Evolutionary conservation across 345 rosid genomes (phyloP).

Genomic region (Lumnitzera racemosa): DNA sequence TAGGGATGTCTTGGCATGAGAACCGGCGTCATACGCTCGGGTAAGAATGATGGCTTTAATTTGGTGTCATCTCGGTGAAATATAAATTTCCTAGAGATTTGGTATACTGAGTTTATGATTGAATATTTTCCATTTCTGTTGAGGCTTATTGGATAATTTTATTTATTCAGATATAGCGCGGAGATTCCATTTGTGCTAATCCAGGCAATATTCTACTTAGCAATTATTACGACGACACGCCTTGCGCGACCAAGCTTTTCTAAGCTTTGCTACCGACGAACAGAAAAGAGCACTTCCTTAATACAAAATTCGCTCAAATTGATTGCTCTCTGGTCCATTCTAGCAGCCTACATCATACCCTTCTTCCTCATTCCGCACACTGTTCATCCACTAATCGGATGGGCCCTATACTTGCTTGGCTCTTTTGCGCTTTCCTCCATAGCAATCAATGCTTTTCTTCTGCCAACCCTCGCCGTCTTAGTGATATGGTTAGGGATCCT

Average conservation of each 20-base stretch:
- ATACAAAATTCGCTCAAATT: conserved; percentile 52
- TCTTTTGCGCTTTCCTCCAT: conserved; percentile 51
- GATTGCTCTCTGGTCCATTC: conserved; percentile 59
- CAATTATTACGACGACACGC: conserved; percentile 52
- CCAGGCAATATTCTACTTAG: conserved; percentile 55
- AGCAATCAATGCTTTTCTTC: conserved; percentile 57
- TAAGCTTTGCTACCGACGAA: conserved; percentile 68
- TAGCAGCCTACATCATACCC: conserved; percentile 67
- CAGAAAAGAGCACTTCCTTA: conserved; percentile 45
- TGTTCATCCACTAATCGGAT: conserved; percentile 74
- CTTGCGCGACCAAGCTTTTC: conserved; percentile 59
- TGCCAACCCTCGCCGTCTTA: conserved; percentile 50
- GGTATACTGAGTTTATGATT: neutral
- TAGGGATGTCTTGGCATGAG: conserved; percentile 83
- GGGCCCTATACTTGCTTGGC: conserved; percentile 74
- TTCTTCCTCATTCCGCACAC: conserved; percentile 76
- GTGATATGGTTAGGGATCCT: conserved; percentile 58
- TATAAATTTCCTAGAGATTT: neutral
- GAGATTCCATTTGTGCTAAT: conserved; percentile 67
- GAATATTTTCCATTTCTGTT: no score
- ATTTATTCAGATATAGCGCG: conserved; percentile 43
- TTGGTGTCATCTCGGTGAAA: neutral
- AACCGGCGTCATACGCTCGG: conserved; percentile 65
- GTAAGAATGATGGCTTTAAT: conserved; percentile 19
- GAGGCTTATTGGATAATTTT: neutral